Percentiles rank a stretch among this genome's conserved stretches.
phyloP scores from a whole-genome alignment of 1,139 yeast genomes.

The Taphrina sp. region DNA sequence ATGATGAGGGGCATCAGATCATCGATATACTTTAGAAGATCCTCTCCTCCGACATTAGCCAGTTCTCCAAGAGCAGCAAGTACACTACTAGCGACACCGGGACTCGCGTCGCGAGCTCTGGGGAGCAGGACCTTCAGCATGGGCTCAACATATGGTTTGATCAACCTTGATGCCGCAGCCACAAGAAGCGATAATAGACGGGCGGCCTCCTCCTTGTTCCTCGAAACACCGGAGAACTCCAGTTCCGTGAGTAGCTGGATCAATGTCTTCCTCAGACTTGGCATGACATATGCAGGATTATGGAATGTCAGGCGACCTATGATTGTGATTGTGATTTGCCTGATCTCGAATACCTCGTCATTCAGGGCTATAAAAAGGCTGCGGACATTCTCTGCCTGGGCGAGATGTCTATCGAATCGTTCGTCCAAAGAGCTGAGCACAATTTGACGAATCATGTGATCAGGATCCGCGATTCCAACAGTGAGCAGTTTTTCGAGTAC shows the following conservation, averaged over 20 bases:
- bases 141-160: conserved; percentile 87
- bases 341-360: conserved; percentile 82
- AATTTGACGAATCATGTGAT: conserved; percentile 75
- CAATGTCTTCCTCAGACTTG: conserved; percentile 80
- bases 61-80: conserved; percentile 87
- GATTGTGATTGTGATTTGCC: conserved; percentile 74
- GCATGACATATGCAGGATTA: conserved; percentile 94
- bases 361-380: conserved; percentile 82
- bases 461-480: conserved; percentile 87
- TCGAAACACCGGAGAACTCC: conserved; percentile 67
- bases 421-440: conserved; percentile 72
- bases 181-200: conserved; percentile 70
- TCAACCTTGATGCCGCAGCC: conserved; percentile 70
- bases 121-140: conserved; percentile 79
- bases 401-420: conserved; percentile 82
- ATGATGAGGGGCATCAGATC: conserved; percentile 82
- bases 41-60: conserved; percentile 85
- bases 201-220: conserved; percentile 87
- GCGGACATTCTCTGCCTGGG: conserved; percentile 88
- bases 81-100: conserved; percentile 64
- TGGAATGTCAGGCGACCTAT: conserved; percentile 80
- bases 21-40: conserved; percentile 66
- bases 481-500: conserved; percentile 78
- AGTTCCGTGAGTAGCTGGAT: conserved; percentile 81
- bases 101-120: conserved; percentile 64